Evolutionary conservation across 2,329 filamentous ascomycete species (phyloP).

Genomic region (Xylaria sp.): DNA sequence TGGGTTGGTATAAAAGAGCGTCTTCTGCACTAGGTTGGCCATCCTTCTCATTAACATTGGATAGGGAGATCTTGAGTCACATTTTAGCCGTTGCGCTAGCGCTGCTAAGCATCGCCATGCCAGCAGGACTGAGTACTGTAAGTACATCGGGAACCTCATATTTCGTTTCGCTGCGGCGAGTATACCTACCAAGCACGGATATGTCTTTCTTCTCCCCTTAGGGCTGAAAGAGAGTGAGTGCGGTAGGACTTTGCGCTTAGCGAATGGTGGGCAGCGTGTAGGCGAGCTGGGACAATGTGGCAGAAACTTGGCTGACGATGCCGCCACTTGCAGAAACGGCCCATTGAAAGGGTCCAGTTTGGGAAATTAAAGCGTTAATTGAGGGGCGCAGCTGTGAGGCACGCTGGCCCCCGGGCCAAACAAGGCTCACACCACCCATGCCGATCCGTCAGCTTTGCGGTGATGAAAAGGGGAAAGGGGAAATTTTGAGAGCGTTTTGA

Average conservation of each 20-base stretch:
- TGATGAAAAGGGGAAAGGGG: constrained; percentile 16
- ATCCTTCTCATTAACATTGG: too few species aligned
- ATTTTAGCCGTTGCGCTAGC: too few species aligned
- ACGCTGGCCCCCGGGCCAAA: background rate
- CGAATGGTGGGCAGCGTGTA: background rate
- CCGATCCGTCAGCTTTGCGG: constrained; percentile 7
- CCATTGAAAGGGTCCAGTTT: background rate
- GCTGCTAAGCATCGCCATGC: too few species aligned
- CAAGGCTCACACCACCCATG: constrained; percentile 12
- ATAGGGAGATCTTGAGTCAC: too few species aligned
- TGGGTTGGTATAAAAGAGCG: too few species aligned
- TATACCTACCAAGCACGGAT: too few species aligned
- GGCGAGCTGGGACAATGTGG: background rate
- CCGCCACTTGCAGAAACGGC: background rate
- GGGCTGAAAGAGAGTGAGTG: background rate
- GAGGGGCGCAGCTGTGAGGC: constrained; percentile 9
- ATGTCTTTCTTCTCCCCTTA: background rate
- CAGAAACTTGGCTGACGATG: background rate
- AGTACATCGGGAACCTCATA: too few species aligned
- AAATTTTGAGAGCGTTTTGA: too few species aligned
- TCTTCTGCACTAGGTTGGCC: too few species aligned
- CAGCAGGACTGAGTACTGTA: too few species aligned
- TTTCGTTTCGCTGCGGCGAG: too few species aligned
- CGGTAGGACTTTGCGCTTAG: constrained; percentile 14
- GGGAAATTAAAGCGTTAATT: constrained; percentile 24